phyloP scores from a whole-genome alignment of 2,329 filamentous ascomycete genomes.

The Hypoxylon rubiginosum region DNA sequence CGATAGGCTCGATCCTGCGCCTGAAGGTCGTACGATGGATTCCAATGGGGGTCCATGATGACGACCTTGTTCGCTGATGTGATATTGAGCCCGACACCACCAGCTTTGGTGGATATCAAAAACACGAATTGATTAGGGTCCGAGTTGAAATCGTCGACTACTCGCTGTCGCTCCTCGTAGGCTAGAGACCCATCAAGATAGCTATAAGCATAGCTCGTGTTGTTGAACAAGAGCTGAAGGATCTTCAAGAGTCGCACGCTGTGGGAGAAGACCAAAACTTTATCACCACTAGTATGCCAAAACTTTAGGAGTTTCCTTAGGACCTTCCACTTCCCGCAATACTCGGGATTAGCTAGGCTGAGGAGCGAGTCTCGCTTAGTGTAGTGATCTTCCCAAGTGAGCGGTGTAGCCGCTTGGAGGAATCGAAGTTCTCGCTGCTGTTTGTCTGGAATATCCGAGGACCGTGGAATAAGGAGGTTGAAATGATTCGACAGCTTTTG shows the following conservation, averaged over 20 bases:
- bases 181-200: slow-evolving; percentile 89
- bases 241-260: slow-evolving; percentile 88
- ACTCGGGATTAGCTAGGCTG: slow-evolving; percentile 86
- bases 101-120: slow-evolving; percentile 92
- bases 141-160: slow-evolving; percentile 92
- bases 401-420: slow-evolving; percentile 80
- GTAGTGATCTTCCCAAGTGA: slow-evolving; percentile 81
- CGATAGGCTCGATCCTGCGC: slow-evolving; percentile 97
- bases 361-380: slow-evolving; percentile 81
- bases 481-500: slow-evolving; percentile 94
- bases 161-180: slow-evolving; percentile 84
- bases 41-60: slow-evolving; percentile 98
- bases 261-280: slow-evolving; percentile 95
- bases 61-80: slow-evolving; percentile 98
- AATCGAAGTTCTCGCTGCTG: slow-evolving; percentile 82
- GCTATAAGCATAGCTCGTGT: slow-evolving; percentile 90
- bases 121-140: slow-evolving; percentile 93
- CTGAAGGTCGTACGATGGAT: slow-evolving; percentile 93
- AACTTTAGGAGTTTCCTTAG: slow-evolving; percentile 87
- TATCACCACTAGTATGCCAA: slow-evolving; percentile 92
- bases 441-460: slow-evolving; percentile 75
- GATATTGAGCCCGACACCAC: slow-evolving; percentile 95
- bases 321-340: slow-evolving; percentile 97
- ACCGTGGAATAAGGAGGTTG: slow-evolving; percentile 82
- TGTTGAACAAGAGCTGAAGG: slow-evolving; percentile 85